Conservation (phyloP, 1,139 yeast species). For the Saccharomyces hybrid region DNA sequence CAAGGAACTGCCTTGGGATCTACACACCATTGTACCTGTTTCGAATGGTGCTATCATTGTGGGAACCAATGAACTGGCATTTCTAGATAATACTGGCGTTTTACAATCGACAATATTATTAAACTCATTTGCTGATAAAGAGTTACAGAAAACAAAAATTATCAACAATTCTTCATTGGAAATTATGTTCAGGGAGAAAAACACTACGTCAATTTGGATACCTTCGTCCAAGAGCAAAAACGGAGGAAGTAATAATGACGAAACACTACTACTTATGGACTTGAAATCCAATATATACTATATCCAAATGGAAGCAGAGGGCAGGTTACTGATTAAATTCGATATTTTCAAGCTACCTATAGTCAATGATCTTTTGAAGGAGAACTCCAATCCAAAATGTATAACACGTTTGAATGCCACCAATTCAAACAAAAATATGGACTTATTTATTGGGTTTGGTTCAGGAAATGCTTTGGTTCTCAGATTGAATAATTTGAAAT, state of each 20-base stretch:
- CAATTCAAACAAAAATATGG: slow-evolving; percentile 13
- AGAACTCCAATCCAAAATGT: slow-evolving; percentile 23
- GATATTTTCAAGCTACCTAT: slow-evolving; percentile 27
- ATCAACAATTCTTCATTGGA: slow-evolving; percentile 22
- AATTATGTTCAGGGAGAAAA: slow-evolving; percentile 16
- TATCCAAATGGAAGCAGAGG: slow-evolving; percentile 26
- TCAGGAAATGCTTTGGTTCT: slow-evolving; percentile 30
- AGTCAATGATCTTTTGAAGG: slow-evolving; percentile 25
- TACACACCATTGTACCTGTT: slow-evolving; percentile 57
- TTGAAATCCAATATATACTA: slow-evolving; percentile 23
- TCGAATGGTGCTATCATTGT: slow-evolving; percentile 63
- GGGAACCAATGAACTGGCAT: slow-evolving; percentile 74
- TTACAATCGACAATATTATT: slow-evolving; percentile 25
- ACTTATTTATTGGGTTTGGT: slow-evolving; percentile 27
- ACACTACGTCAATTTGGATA: slow-evolving; percentile 14
- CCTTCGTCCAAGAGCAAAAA: slow-evolving; percentile 10
- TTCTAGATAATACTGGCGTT: slow-evolving; percentile 73
- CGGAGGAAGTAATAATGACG: slow-evolving; percentile 11
- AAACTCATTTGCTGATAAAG: slow-evolving; percentile 24
- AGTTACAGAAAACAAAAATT: slow-evolving; percentile 20
- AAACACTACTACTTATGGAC: slow-evolving; percentile 25
- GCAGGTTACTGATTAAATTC: slow-evolving; percentile 26
- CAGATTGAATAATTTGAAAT: slow-evolving; percentile 25
- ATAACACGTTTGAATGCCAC: slow-evolving; percentile 18
- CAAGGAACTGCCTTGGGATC: slow-evolving; percentile 62